phyloP scores from a whole-genome alignment of 495 filamentous ascomycete genomes.

The Aspergillus cavernicola region DNA sequence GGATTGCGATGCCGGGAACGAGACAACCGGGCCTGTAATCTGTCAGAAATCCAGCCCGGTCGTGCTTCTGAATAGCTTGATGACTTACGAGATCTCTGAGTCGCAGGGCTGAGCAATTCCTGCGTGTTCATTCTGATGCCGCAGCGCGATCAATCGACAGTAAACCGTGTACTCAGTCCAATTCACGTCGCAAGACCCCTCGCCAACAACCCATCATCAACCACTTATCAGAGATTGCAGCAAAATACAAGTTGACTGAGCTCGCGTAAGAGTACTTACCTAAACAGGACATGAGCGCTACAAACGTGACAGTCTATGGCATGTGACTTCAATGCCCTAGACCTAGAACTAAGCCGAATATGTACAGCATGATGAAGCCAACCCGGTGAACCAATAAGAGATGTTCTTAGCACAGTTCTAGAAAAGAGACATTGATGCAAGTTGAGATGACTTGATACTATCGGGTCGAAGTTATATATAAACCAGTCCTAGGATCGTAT shows the following conservation, averaged over 20 bases:
- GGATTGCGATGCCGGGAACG: constrained; percentile 83
- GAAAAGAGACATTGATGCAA: background rate
- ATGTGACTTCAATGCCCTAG: background rate
- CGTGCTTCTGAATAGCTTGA: too few species aligned
- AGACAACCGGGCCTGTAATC: constrained; percentile 59
- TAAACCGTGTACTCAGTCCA: background rate
- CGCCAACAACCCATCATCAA: background rate
- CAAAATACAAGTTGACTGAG: too few species aligned
- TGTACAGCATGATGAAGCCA: background rate
- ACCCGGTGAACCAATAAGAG: background rate
- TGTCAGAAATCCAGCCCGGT: background rate
- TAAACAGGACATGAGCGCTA: background rate
- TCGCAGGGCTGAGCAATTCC: constrained; percentile 31
- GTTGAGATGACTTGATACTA: background rate
- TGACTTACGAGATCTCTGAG: constrained; percentile 29
- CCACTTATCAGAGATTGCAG: background rate
- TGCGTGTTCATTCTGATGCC: constrained; percentile 21
- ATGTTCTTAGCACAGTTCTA: too few species aligned
- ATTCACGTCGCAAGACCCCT: background rate
- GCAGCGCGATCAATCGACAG: background rate
- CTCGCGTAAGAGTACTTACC: background rate
- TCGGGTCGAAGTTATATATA: background rate
- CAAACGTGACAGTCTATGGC: background rate
- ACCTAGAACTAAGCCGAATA: background rate
- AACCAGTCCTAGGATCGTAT: too few species aligned